Base-by-base conservation (phyloP, 495 filamentous ascomycete genomes). In the Saxophila tyrrhenica region DNA sequence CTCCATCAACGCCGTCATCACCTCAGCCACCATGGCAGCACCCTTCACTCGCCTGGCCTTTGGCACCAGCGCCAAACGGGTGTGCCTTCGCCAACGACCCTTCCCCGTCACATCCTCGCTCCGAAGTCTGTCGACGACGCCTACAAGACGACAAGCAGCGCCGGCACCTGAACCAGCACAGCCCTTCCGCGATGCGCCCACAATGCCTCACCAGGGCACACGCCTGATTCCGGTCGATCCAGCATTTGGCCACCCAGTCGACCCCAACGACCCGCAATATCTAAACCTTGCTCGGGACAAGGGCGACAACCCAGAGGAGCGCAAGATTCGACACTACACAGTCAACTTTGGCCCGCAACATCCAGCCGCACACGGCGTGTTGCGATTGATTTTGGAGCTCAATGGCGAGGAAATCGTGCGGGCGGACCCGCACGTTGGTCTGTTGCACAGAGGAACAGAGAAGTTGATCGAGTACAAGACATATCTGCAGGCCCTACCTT, bases 401-500 rank as follows among this genome's bases (percentile, higher is more conserved):
- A 96, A 87, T 73, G 94, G 94, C 64, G 94, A 99, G 71, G 87
- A 96, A 75, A 99, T 99, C 62, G 76, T 99, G 60, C 86, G 94
- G 61, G 80, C 87, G 52, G 94, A 99, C 73, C 94, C 94, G 22
- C 94, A 99, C 72, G 94, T 99, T 57, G 94, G 94, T 49, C 72
- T 99, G 63, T 77, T 99, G 60, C 94, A 99, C 71, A 81, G 94
- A 65, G 94, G 94, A 60, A 99, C 94, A 52, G 94, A 99, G 78
- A 99, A 99, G 80, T 82, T 99, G 74, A 97, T 96, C 70, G 94
- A 99, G 76, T 99, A 99, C 78, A 94, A 92, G 79, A 95, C 89
- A 48, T 99, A 99, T 68, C 81, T 97, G 63, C 94, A 99, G 69
- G 94, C 94, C 51, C 75, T 99, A 66, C 94, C 94, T 29, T 99